These are phyloP conservation scores for Globisporangium cystogenes DNA, from an alignment of 352 stramenopile genomes.

Conservation along the genomic window DNA sequence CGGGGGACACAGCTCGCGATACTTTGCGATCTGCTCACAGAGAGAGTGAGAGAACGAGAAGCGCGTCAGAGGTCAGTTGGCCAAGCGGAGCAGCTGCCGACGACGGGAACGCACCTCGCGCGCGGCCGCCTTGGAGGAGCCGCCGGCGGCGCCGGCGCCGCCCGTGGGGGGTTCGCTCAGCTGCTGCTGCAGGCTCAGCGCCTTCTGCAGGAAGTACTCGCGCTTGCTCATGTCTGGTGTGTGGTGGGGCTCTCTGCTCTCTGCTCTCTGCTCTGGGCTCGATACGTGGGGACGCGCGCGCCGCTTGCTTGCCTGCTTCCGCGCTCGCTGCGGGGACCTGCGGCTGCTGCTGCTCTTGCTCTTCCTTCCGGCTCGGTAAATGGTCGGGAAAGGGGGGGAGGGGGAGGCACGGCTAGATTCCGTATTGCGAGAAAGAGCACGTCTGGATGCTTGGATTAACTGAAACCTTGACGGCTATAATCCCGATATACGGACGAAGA, in stretches of 20 bases:
- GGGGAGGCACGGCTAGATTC: background rate
- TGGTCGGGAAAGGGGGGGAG: background rate
- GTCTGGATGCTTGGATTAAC: background rate
- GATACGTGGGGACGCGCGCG: constrained; percentile 1
- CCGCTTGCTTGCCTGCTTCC: constrained; percentile 2
- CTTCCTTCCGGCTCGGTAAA: constrained; percentile 7
- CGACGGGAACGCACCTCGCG: constrained; percentile 68
- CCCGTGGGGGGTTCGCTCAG: constrained; percentile 41
- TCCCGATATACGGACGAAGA: background rate
- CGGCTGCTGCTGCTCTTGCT: background rate
- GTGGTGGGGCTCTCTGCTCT: constrained; percentile 6
- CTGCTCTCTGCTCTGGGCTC: background rate
- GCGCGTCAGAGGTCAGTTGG: too few species aligned
- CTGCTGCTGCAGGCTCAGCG: constrained; percentile 76
- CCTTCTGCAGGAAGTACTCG: constrained; percentile 82
- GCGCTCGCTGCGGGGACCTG: background rate
- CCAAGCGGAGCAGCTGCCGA: too few species aligned
- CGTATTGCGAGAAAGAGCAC: too few species aligned
- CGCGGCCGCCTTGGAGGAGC: constrained; percentile 27
- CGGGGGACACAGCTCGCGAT: constrained; percentile 77
- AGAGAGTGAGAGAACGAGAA: too few species aligned
- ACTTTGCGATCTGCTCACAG: constrained; percentile 57
- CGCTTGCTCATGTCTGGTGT: constrained; percentile 76
- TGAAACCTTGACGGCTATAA: background rate
- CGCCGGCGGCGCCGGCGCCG: constrained; percentile 13